Base-by-base conservation (phyloP, 208 protist species). In the Acanthamoeba lenticulata region DNA sequence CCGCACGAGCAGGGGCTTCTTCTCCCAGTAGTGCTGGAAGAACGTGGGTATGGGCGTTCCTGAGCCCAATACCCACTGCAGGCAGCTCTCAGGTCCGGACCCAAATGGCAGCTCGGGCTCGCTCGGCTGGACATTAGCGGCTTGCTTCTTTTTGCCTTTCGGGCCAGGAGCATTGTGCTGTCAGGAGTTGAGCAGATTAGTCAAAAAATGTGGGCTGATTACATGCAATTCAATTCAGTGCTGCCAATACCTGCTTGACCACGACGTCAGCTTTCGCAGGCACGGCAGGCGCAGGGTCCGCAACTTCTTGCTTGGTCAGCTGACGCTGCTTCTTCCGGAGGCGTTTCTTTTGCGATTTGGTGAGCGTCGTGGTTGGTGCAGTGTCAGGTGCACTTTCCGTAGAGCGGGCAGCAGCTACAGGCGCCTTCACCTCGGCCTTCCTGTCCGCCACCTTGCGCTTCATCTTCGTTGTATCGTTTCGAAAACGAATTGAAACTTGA, bases 1-100 rank as follows among this genome's bases (percentile, higher is more conserved):
- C 72, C 60, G 55, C 72, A 83, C 72, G 27, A 94, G 21, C 44
- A 94, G 47, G 2, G 90, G 90, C 72, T 94, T 94, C 90, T 94
- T 94, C 42, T 94, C 90, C 90, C 62, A 94, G 90, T 83, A 55
- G 29, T 94, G n/a, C 32, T 17, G 45, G 45, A 86, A 79, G 72
- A 94, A 94, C 34, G 27, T 47, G 11, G 65, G n/a, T 24, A 85
- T 27, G 2, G 34, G 17, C 67, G 24, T 83, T 29, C 17, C 40
- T 3, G 57, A 49, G 4, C 72, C 90, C 38, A 94, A 19, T 4
- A 94, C 29, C 90, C 90, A 94, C 32, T 94, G 90, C 44, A 86
- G 77, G 27, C 77, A 86, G 77, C 45, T 57, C 27, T 86, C 77
- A 0, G 77, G 44, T 27, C n/a, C n/a, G n/a, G 77, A 86, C 6